Evolutionary conservation across 805 yeast genomes (phyloP).

Genomic region (Sugiyamaella chiloensis): DNA sequence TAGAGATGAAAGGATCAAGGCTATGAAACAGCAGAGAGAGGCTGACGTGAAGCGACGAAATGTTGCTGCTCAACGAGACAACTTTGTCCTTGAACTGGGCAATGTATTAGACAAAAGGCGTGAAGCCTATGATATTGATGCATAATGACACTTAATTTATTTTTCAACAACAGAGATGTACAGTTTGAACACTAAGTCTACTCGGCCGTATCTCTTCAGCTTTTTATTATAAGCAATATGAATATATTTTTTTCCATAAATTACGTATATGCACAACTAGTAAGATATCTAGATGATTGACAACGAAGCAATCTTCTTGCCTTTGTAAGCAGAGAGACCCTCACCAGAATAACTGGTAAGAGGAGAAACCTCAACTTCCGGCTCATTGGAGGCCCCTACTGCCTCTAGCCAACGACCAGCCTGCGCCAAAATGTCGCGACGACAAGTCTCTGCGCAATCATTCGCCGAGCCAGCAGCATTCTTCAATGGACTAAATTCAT

Average conservation of each 20-base stretch:
- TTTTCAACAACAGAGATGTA: too few species aligned
- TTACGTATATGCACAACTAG: too few species aligned
- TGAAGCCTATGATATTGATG: not conserved
- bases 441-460: constrained; percentile 84
- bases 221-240: too few species aligned
- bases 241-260: too few species aligned
- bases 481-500: constrained; percentile 92
- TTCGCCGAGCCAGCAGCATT: constrained; percentile 79
- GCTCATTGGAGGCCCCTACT: constrained; percentile 61
- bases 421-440: constrained; percentile 57
- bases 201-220: too few species aligned
- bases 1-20: constrained; percentile 24
- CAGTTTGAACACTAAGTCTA: too few species aligned
- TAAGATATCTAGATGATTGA: constrained; percentile 3
- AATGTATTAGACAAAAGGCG: constrained; percentile 21
- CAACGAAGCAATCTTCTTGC: constrained; percentile 10
- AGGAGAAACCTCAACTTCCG: constrained; percentile 72
- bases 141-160: not conserved
- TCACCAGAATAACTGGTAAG: constrained; percentile 72
- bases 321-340: constrained; percentile 44
- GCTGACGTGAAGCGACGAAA: constrained; percentile 18
- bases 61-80: constrained; percentile 16
- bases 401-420: constrained; percentile 69
- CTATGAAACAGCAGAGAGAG: constrained; percentile 24
- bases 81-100: constrained; percentile 27